Base-by-base conservation (phyloP, 768 basidiomycete species). In the Tulasnella calospora region DNA sequence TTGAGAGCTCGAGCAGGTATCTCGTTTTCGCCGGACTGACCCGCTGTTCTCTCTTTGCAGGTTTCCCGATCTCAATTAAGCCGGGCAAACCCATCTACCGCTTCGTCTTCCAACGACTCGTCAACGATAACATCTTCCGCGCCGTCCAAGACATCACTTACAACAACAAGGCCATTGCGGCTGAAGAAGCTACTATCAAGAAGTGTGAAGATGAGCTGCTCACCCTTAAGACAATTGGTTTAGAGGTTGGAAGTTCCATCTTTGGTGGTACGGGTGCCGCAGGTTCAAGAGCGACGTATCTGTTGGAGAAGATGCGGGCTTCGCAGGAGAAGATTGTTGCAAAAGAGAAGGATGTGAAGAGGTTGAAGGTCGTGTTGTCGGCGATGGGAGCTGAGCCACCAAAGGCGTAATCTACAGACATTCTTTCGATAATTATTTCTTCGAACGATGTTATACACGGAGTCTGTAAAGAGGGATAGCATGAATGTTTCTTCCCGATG, bases 31-130 rank as follows among this genome's bases (percentile, higher is more conserved):
- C 23, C 8, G 8, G 61, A 13, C 57, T 8, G 46, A 72, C 35
- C 38, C 78, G 27, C 76, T 69, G 17, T 79, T 36, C 15, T 57
- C 67, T 23, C 40, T 19, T 19, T 15, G 44, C 80, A 93, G 95
- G 95, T 40, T 91, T 94, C 21, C 94, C 96, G 0, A 91, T 94
- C 1, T 88, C 87, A 2, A 93, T 99, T 81, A 88, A 89, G 69
- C 94, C 98, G 1, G 98, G 98, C 38, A 96, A 92, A 84, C 98
- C 98, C 0, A 90, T 99, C 0, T 92, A 93, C 82, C 89, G 89
- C 84, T 92, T 90, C 82, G 94, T 94, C 6, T 99, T 98, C 83
- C 88, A 94, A 81, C 88, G 90, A 57, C 87, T 98, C 2, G 92
- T 92, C 0, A 86, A 91, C 70, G 96, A 97, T 81, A 84, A 89